Evolutionary conservation across 495 filamentous ascomycete species (phyloP).

Genomic region (Chaetomium tenue): DNA sequence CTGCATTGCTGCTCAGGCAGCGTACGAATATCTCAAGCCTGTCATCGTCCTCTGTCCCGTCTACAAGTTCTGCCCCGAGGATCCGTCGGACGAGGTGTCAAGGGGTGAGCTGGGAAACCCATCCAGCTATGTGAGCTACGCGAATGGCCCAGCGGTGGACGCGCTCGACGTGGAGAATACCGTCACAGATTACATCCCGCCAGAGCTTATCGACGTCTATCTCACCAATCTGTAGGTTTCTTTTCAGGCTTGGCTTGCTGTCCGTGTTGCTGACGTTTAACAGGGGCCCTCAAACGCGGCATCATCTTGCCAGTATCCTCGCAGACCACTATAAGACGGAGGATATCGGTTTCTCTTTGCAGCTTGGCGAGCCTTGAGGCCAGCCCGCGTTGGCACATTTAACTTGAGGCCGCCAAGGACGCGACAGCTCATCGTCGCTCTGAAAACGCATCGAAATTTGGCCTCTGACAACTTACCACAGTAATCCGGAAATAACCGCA

Average conservation of each 20-base stretch:
- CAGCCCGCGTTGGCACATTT: neutral
- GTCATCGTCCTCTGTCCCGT: slow-evolving; percentile 82
- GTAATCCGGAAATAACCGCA: neutral
- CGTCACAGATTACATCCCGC: slow-evolving; percentile 76
- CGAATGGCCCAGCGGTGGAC: slow-evolving; percentile 71
- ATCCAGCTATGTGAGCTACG: slow-evolving; percentile 66
- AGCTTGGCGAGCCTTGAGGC: slow-evolving; percentile 25
- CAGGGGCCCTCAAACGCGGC: slow-evolving; percentile 76
- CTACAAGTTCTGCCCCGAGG: slow-evolving; percentile 87
- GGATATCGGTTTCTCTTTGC: slow-evolving; percentile 64
- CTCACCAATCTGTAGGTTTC: slow-evolving; percentile 84
- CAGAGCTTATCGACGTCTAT: slow-evolving; percentile 80
- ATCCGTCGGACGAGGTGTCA: slow-evolving; percentile 72
- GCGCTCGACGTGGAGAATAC: slow-evolving; percentile 78
- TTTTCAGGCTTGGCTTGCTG: neutral
- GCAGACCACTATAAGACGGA: slow-evolving; percentile 82
- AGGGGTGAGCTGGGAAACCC: slow-evolving; percentile 81
- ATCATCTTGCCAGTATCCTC: slow-evolving; percentile 77
- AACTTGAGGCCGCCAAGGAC: slow-evolving; percentile 15
- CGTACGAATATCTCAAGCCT: slow-evolving; percentile 71
- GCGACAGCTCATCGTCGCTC: slow-evolving; percentile 26
- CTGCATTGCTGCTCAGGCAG: slow-evolving; percentile 74
- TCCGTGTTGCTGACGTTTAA: slow-evolving; percentile 33
- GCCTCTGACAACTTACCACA: slow-evolving; percentile 11
- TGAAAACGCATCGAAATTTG: slow-evolving; percentile 13